Evolutionary conservation across 192 early-diverging fungal species (phyloP), one percentile per base, ranked within the genome.

Genomic region (Geranomyces variabilis): DNA sequence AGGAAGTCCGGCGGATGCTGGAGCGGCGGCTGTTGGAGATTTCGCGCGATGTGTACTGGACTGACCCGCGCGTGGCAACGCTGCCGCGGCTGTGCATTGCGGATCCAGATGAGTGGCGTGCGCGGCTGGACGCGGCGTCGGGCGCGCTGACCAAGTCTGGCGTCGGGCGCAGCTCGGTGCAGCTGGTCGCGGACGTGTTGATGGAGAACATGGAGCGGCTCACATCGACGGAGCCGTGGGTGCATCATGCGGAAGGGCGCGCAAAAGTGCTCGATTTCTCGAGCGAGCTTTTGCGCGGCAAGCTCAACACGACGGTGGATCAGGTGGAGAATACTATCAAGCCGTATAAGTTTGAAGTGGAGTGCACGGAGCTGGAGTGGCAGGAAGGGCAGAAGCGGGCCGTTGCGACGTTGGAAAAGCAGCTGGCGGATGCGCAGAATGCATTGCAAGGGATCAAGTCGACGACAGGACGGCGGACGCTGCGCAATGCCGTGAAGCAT

Each of bases 281-380:
- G 41, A 89, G 88, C 57, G 94, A 94, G 44, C 91, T 97, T 53
- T 67, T 99, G 67, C 87, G 93, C 28, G 84, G 78, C 64, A 95
- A 96, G 61, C 95, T 93, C 82, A 89, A 93, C 43, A 83, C 92
- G 4, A 92, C 96, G 7, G 88, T 94, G 12, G 97, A 97, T 74
- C 96, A 97, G 80, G 97, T 99, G 9, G 97, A 99, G 69, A 99
- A 97, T 83, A 97, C 95, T 1, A 95, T 99, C 79, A 99, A 99
- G 79, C 97, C 96, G 17, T 96, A 93, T 85, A 99, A 99, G 82
- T 96, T 94, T 69, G 96, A 99, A 80, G 92, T 97, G 13, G 96
- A 99, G 74, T 88, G 91, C 41, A 89, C 91, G 22, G 92, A 94
- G 28, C 83, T 87, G 60, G 97, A 99, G 77, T 99, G 97, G 97